Percentiles rank a stretch among this genome's conserved stretches.
phyloP scores from a whole-genome alignment of 805 yeast genomes.

The Sugiyamaella valdiviana region DNA sequence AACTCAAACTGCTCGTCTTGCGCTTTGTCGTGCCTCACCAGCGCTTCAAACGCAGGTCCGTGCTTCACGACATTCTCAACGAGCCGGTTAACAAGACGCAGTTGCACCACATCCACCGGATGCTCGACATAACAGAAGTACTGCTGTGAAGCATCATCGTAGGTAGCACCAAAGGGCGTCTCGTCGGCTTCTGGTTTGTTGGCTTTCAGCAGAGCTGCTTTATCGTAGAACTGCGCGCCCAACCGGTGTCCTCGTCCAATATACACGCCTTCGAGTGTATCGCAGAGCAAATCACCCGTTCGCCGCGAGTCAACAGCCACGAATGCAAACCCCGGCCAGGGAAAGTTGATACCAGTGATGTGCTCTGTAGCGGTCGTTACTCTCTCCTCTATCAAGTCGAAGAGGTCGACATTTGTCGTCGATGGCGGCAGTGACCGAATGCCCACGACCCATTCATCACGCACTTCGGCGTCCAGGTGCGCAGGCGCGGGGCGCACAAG shows the following conservation, averaged over 20 bases:
- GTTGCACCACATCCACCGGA: conserved; percentile 1
- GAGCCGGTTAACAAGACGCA: conserved; percentile 20
- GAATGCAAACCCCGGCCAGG: not conserved
- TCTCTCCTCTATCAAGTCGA: not conserved
- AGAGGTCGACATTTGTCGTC: not conserved
- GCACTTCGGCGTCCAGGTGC: not conserved
- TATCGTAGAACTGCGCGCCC: not conserved
- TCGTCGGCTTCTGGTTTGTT: not conserved
- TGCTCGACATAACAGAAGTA: not conserved
- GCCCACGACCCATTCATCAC: not conserved
- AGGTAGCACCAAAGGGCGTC: not conserved
- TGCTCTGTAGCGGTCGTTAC: not conserved
- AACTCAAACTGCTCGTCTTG: conserved; percentile 24
- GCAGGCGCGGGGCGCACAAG: no score
- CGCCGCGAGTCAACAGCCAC: conserved; percentile 4
- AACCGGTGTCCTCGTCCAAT: conserved; percentile 11
- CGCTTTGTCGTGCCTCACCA: conserved; percentile 22
- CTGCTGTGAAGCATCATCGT: not conserved
- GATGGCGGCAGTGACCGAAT: not conserved
- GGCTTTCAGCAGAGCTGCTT: not conserved
- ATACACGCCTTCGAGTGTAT: conserved; percentile 8
- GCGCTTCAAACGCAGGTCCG: conserved; percentile 26
- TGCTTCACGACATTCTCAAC: conserved; percentile 21
- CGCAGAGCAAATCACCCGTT: conserved; percentile 8
- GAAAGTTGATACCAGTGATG: not conserved